These are phyloP conservation scores for Aspergillus eucalypticola DNA, from an alignment of 2,329 filamentous ascomycete species.

Conservation along the genomic window DNA sequence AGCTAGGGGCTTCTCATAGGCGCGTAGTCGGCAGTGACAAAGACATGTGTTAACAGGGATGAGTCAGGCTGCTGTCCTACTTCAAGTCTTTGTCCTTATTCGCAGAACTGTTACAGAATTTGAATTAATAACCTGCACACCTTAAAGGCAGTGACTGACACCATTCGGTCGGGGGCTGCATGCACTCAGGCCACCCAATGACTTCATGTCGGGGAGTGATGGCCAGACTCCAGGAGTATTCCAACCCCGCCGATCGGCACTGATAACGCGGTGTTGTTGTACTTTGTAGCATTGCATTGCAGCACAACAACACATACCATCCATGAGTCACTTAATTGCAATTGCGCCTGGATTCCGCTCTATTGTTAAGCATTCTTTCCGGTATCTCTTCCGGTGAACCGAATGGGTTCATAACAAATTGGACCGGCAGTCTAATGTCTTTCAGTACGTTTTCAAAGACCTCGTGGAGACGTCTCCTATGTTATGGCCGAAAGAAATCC, in stretches of 20 bases:
- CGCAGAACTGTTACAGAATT: neutral
- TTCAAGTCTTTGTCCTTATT: neutral
- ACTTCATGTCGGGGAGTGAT: neutral
- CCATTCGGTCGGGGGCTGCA: neutral
- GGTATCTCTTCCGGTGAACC: too few relatives aligned
- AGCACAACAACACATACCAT: neutral
- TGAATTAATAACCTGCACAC: neutral
- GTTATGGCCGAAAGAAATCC: too few relatives aligned
- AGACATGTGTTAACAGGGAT: neutral
- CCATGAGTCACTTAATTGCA: neutral
- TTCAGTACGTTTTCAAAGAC: too few relatives aligned
- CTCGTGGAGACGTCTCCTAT: too few relatives aligned
- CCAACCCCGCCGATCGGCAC: neutral
- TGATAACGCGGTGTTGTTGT: neutral
- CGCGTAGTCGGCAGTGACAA: neutral
- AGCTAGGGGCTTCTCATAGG: neutral
- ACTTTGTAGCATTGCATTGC: neutral
- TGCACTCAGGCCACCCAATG: neutral
- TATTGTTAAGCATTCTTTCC: neutral
- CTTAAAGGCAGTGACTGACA: neutral
- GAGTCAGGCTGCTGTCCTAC: neutral
- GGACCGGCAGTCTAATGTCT: too few relatives aligned
- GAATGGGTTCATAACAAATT: too few relatives aligned
- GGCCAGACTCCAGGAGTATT: neutral
- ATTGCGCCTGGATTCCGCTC: too few relatives aligned